Base-by-base conservation (phyloP, 179 eudicot genomes). In the Pouteria campechiana region DNA sequence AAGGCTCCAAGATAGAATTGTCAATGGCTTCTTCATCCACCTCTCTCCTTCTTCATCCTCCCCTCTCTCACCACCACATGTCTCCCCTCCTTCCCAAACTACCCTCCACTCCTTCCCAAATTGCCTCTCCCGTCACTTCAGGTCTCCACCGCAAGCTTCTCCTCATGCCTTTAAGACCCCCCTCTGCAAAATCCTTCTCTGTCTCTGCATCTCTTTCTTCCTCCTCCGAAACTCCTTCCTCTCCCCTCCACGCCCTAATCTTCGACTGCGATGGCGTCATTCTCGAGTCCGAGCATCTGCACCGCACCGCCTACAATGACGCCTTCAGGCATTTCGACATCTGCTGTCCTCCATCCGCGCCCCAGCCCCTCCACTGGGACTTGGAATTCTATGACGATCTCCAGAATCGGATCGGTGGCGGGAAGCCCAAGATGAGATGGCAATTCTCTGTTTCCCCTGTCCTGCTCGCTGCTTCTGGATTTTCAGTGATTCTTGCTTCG, bases 371-470 rank as follows among this genome's bases (percentile, higher is more conserved):
- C 31, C 18, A 70, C 48, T 90, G 98, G 98, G 58, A 45, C 35
- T 27, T 52, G 3, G 85, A 75, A 12, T 90, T 90, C 45, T 87
- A 90, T 36, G 96, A 90, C 37, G 79, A 54, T 20, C 70, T 90
- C 18, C 98, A 90, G 81, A 90, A 90, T 52, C 86, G 41, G 2
- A 63, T 90, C 52, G 98, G 98, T 12, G 96, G 98, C 9, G 98
- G 96, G 9, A 90, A 90, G 45, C 98, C 96, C 25, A 87, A 90
- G 60, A 90, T 86, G 96, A 73, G 98, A 34, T 90, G 98, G 98
- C 83, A 8, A 36, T 1, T 46, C 25, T 30, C 20, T 14, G 28
- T 20, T 21, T 16, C 15, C 11, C 39, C 31, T 30, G 8, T 29
- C 3, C 7, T 14, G 15, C 3, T 22, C 22, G 12, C 8, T 21